Evolutionary conservation across 495 filamentous ascomycete genomes (phyloP).

Genomic region (Tuber microsphaerosporum): DNA sequence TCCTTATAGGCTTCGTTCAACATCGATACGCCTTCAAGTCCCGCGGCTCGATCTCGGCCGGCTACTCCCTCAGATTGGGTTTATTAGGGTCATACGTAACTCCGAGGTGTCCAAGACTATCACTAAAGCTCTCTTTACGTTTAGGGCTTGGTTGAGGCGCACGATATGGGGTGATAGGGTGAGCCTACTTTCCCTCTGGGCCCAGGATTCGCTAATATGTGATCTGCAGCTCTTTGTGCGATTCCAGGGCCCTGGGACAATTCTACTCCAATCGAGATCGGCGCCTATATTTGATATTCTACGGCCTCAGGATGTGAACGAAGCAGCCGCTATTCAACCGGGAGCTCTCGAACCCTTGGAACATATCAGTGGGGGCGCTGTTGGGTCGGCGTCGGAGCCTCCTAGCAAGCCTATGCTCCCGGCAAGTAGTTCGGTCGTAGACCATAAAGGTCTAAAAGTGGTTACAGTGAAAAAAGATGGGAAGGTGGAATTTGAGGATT

Average conservation of each 20-base stretch:
- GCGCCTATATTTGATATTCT: slow-evolving; percentile 68
- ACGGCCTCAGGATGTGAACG: slow-evolving; percentile 67
- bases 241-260: slow-evolving; percentile 75
- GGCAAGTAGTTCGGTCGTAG: neutral
- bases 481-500: slow-evolving; percentile 62
- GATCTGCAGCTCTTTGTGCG: slow-evolving; percentile 65
- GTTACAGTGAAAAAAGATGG: slow-evolving; percentile 60
- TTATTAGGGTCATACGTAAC: slow-evolving; percentile 61
- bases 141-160: slow-evolving; percentile 67
- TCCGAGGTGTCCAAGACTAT: slow-evolving; percentile 64
- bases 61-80: slow-evolving; percentile 56
- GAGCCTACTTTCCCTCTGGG: slow-evolving; percentile 26
- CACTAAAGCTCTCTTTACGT: slow-evolving; percentile 52
- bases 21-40: slow-evolving; percentile 67
- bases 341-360: slow-evolving; percentile 11
- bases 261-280: slow-evolving; percentile 78
- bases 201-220: neutral
- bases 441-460: slow-evolving; percentile 49
- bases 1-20: slow-evolving; percentile 78
- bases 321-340: slow-evolving; percentile 66
- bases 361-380: neutral
- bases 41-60: slow-evolving; percentile 50
- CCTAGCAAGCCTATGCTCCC: neutral
- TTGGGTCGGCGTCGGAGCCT: neutral
- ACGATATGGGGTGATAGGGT: slow-evolving; percentile 91